phyloP scores from a whole-genome alignment of 768 basidiomycete genomes.

The Amanita thiersii region DNA sequence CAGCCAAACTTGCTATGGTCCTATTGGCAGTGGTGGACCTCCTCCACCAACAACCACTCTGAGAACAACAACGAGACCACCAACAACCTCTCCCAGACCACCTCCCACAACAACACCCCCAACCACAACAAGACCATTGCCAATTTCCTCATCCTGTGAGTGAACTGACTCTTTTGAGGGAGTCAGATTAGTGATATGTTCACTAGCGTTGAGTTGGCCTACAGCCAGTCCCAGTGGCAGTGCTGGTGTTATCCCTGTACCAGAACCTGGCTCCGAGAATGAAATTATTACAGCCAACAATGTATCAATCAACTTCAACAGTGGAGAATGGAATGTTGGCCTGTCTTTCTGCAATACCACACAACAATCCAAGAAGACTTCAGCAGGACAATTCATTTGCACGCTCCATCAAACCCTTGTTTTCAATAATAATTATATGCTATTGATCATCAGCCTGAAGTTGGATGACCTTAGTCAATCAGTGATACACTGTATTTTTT shows the following conservation, averaged over 20 bases:
- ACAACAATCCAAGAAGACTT: neutral
- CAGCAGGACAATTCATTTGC: too few relatives aligned
- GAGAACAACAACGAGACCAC: neutral
- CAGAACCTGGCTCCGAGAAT: neutral
- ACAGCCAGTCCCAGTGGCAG: too few relatives aligned
- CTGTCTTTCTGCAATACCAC: neutral
- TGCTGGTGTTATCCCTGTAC: too few relatives aligned
- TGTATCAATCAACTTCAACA: neutral
- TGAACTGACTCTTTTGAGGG: too few relatives aligned
- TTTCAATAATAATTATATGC: too few relatives aligned
- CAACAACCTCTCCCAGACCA: neutral
- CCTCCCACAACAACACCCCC: neutral
- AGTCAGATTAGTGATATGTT: too few relatives aligned
- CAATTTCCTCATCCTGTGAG: too few relatives aligned
- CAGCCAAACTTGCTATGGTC: constrained; percentile 4
- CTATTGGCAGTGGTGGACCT: neutral
- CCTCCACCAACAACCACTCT: neutral
- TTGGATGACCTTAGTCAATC: too few relatives aligned
- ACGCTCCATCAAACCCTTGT: too few relatives aligned
- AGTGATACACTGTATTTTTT: too few relatives aligned
- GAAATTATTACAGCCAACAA: neutral
- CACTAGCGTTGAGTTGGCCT: too few relatives aligned
- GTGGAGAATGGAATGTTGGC: constrained; percentile 2
- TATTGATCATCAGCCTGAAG: too few relatives aligned
- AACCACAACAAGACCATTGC: neutral